These are phyloP conservation scores for Pseudovirgaria hyperparasitica DNA, from an alignment of 2,329 filamentous ascomycete species.

Conservation along the genomic window DNA sequence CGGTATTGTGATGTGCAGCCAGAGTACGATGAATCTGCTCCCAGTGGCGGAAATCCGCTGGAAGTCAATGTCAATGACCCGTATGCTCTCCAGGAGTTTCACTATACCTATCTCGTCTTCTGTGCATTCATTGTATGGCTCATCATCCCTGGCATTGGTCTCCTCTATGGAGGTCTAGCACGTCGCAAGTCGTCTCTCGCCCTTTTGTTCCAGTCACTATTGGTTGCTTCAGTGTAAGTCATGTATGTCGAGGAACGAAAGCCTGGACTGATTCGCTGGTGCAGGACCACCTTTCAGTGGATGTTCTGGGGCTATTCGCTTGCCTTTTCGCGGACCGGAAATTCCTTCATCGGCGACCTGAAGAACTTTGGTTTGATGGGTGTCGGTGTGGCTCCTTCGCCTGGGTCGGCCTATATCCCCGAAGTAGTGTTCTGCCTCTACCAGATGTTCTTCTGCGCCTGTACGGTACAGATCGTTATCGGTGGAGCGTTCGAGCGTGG, in stretches of 20 bases:
- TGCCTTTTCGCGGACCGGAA: conserved; percentile 46
- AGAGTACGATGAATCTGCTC: conserved; percentile 27
- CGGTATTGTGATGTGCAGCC: too few relatives aligned
- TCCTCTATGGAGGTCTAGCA: conserved; percentile 51
- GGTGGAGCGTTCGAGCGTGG: conserved; percentile 52
- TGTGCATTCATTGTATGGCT: conserved; percentile 51
- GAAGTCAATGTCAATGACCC: conserved; percentile 44
- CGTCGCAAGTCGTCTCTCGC: conserved; percentile 49
- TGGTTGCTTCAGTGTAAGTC: conserved; percentile 40
- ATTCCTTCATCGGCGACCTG: conserved; percentile 50
- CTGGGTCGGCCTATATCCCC: conserved; percentile 43
- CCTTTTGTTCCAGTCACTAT: conserved; percentile 49
- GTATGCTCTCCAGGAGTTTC: conserved; percentile 45
- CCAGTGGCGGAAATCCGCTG: conserved; percentile 42
- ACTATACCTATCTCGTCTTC: conserved; percentile 48
- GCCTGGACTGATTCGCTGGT: background rate
- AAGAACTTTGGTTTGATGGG: conserved; percentile 49
- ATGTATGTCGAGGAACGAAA: background rate
- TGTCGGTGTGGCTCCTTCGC: conserved; percentile 47
- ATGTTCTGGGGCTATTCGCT: conserved; percentile 55
- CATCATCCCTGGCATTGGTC: conserved; percentile 54
- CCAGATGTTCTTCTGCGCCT: conserved; percentile 50
- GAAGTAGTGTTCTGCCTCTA: conserved; percentile 57
- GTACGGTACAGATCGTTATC: conserved; percentile 51
- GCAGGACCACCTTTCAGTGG: conserved; percentile 39